Conservation (phyloP, 352 stramenopile species). For the Globisporangium radiosum region DNA sequence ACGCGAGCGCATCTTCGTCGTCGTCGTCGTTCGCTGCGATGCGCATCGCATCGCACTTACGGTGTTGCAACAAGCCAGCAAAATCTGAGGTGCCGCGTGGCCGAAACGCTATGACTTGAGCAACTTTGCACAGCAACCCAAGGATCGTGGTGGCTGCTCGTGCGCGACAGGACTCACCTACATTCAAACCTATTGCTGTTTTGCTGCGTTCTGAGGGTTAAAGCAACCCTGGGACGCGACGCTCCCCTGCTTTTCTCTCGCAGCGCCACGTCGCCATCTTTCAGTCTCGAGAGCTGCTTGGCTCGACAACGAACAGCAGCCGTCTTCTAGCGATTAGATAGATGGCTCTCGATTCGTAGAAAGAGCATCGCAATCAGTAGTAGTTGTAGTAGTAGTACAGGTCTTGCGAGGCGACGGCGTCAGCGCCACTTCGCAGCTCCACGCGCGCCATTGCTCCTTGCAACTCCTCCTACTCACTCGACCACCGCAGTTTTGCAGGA, state of each 20-base stretch:
- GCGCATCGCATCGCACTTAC: no score
- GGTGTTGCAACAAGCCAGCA: no score
- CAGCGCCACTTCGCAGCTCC: conserved; percentile 1
- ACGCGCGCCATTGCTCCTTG: conserved; percentile 2
- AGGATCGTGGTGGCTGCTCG: not conserved
- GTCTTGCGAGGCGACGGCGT: not conserved
- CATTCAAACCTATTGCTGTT: no score
- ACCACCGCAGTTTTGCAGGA: not conserved
- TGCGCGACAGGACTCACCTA: not conserved
- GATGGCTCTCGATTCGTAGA: not conserved
- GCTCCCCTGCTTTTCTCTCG: not conserved
- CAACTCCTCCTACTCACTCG: not conserved
- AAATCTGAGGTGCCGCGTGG: no score
- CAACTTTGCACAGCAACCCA: no score
- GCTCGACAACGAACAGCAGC: no score
- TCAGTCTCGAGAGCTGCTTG: not conserved
- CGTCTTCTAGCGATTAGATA: not conserved
- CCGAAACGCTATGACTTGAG: no score
- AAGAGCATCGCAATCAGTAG: not conserved
- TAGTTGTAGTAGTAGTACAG: not conserved
- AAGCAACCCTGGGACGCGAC: conserved; percentile 1
- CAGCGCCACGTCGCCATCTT: not conserved
- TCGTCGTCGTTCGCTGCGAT: no score
- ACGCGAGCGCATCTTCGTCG: no score
- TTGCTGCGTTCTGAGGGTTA: no score